Percentiles rank a stretch among this genome's conserved stretches.
These are phyloP conservation scores for Kwoniella dejecticola DNA, from an alignment of 768 basidiomycete species.

Conservation along the genomic window DNA sequence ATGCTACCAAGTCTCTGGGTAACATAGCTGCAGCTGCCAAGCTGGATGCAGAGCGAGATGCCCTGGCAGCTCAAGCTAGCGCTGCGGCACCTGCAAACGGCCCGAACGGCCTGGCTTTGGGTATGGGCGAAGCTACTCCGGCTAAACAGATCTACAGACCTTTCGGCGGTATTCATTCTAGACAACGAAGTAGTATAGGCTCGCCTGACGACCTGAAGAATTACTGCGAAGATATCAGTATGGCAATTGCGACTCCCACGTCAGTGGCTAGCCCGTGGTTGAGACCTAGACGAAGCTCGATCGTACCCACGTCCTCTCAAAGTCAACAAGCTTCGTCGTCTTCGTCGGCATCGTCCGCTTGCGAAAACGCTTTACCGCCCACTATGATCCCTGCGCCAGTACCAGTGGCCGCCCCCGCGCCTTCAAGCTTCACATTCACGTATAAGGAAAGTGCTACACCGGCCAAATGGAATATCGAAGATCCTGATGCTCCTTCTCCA, in stretches of 20 bases:
- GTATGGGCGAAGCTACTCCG: conserved; percentile 36
- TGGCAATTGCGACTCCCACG: conserved; percentile 44
- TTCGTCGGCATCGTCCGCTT: conserved; percentile 1
- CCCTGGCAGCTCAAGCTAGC: not conserved
- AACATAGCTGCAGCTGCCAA: conserved; percentile 36
- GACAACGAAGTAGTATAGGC: conserved; percentile 44
- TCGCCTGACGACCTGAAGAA: conserved; percentile 40
- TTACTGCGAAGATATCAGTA: conserved; percentile 45
- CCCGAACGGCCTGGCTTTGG: too few species aligned
- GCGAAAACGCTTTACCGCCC: conserved; percentile 21
- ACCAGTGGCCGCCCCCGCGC: not conserved
- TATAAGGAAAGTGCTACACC: conserved; percentile 52
- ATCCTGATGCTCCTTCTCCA: conserved; percentile 51
- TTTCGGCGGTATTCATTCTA: conserved; percentile 13
- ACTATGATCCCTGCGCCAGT: conserved; percentile 39
- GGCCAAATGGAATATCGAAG: conserved; percentile 51
- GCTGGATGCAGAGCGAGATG: conserved; percentile 30
- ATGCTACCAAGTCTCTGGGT: conserved; percentile 45
- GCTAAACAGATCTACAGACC: conserved; percentile 32
- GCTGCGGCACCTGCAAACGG: not conserved
- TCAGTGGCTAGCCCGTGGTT: conserved; percentile 24
- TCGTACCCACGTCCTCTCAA: not conserved
- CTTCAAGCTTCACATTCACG: conserved; percentile 17
- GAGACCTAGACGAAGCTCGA: conserved; percentile 24
- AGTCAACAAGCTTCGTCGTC: conserved; percentile 5